Base-by-base conservation (phyloP, 257 asterid genomes). In the Ophiorrhiza pumila region DNA sequence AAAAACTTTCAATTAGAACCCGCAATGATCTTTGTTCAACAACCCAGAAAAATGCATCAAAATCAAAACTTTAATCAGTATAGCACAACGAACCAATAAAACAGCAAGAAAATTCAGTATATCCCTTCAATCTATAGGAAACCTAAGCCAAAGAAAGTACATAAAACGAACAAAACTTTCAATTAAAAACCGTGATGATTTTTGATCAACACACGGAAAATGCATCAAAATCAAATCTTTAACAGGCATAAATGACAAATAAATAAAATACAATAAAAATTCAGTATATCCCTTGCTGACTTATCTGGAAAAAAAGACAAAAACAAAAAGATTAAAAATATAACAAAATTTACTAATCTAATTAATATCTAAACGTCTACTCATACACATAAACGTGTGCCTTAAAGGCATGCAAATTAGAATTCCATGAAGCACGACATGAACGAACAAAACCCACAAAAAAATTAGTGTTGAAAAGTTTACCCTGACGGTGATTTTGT, bases 401-500 rank as follows among this genome's bases (percentile, higher is more conserved):
- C 4, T 2, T 2, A 37, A 3, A 37, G 7, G 7, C 7, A 37
- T 37, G 42, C 42, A 37, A 37, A n/a, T n/a, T n/a, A n/a, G n/a
- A n/a, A n/a, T n/a, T n/a, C n/a, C n/a, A n/a, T n/a, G n/a, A n/a
- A n/a, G n/a, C 7, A 37, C 4, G 7, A 37, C 42, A 37, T 2
- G 7, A 73, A 65, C 4, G 4, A 27, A 58, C 2, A 52, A 53
- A 69, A 0, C 15, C 37, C 73, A 57, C 37, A 29, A 73, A 55
- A 68, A 45, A 14, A 27, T 41, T 10, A 67, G 41, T 52, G 29
- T 53, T 39, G 34, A 32, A 8, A 4, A 23, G 59, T 65, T 20
- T 89, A 91, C 99, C 94, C 96, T 84, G 80, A 90, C 96, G 65
- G 95, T 87, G 78, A 91, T 56, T 87, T 81, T 94, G 82, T 94